A percentile compares a stretch with the other conserved stretches of the same genome.
Evolutionary conservation across 1,284 basidiomycete species (phyloP).

Genomic region (Fereydounia khargensis): DNA sequence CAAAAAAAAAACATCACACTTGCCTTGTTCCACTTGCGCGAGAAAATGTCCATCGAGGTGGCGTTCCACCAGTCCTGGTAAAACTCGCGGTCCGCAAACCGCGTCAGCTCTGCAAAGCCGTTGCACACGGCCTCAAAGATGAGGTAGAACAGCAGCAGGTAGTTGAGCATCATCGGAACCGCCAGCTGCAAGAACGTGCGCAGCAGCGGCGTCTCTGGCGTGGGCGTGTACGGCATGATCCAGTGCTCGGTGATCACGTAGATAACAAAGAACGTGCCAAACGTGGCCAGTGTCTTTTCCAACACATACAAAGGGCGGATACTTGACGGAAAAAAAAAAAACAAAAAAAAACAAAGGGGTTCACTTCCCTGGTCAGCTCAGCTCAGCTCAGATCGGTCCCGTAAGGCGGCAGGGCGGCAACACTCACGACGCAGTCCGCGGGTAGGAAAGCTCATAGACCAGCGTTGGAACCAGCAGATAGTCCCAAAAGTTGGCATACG

Average conservation of each 20-base stretch:
- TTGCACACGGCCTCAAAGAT: slow-evolving; percentile 78
- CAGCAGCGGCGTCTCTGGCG: slow-evolving; percentile 45
- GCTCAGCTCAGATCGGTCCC: too few relatives aligned
- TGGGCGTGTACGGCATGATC: slow-evolving; percentile 65
- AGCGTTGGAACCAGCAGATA: slow-evolving; percentile 89
- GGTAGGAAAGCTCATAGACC: slow-evolving; percentile 95
- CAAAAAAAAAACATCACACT: slow-evolving; percentile 5
- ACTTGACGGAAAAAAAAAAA: slow-evolving; percentile 57
- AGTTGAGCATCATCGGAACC: slow-evolving; percentile 81
- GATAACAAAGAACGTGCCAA: slow-evolving; percentile 89
- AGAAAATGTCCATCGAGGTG: slow-evolving; percentile 90
- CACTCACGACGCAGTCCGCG: slow-evolving; percentile 72
- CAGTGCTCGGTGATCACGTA: slow-evolving; percentile 82
- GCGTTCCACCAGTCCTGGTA: slow-evolving; percentile 99
- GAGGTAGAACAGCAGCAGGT: slow-evolving; percentile 58
- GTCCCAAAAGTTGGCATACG: slow-evolving; percentile 76
- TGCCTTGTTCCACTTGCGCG: slow-evolving; percentile 52
- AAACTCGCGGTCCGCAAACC: slow-evolving; percentile 94
- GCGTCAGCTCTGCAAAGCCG: slow-evolving; percentile 71
- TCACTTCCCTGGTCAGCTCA: too few relatives aligned
- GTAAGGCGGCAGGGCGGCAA: too few relatives aligned
- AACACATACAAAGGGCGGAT: slow-evolving; percentile 88
- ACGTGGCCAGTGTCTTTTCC: slow-evolving; percentile 90
- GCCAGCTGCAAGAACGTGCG: slow-evolving; percentile 74
- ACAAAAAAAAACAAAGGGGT: too few relatives aligned